Base-by-base conservation (phyloP, 2,329 filamentous ascomycete genomes). In the Venturiaceae sp. region DNA sequence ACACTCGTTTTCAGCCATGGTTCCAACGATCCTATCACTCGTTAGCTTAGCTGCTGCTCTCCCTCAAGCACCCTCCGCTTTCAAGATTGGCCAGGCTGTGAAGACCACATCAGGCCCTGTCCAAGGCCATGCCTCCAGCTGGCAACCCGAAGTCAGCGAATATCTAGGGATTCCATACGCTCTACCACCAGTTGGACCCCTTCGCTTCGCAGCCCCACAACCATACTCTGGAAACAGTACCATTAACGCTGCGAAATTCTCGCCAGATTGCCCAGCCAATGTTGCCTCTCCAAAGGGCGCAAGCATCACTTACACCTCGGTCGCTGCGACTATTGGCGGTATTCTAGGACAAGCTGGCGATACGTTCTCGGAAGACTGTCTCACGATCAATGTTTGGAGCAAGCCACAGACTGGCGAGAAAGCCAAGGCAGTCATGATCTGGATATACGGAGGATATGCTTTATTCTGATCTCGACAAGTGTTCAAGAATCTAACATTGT, bases 121-220 rank as follows among this genome's bases (percentile, higher is more conserved):
- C 46, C 59, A 67, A 44, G 70, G 71, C 11, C 70, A 72, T 50
- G 50, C 55, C 47, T 66, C 69, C 5, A 61, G 62, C 3, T 37
- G 33, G 28, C 11, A 19, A 8, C 66, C 66, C 54, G 62, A 58
- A 32, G 66, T 70, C 9, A 61, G 63, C 13, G 68, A 73, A 33
- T 73, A 70, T 41, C 59, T 73, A 13, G 71, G 70, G 14, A 69
- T 72, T 44, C 67, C 66, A 6, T 74, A 69, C 57, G 71, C 68
- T 1, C 63, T 67, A 60, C 64, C 69, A n/a, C 69, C 71, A 7
- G 57, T 68, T n/a, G 70, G 67, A 7, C 62, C 66, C 30, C 62
- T 71, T 23, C 65, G 70, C 28, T 73, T 71, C 60, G 67, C 66
- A 11, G 63, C 67, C 5, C 67, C 68, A 4, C 63, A 67, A 62